phyloP scores from a whole-genome alignment of 192 early-diverging fungal species.

The Rhizophagus clarus region DNA sequence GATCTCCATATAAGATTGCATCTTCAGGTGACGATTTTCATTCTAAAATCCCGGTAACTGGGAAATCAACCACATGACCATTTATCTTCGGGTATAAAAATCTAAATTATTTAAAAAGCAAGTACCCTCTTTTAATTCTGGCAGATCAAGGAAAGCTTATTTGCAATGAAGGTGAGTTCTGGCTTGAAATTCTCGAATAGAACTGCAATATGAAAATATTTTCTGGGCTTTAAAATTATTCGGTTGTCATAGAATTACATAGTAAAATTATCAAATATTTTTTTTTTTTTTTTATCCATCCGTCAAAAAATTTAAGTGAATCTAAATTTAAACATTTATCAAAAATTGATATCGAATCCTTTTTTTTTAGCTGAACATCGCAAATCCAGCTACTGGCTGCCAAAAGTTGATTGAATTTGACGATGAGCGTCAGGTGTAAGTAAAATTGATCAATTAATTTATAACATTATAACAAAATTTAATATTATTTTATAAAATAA shows the following conservation, averaged over 20 bases:
- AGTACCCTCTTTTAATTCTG: not conserved
- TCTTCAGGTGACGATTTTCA: too few relatives aligned
- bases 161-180: not conserved
- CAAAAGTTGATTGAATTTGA: conserved; percentile 98
- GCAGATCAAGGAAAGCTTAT: not conserved
- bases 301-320: not conserved
- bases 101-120: not conserved
- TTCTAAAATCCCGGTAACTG: too few relatives aligned
- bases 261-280: not conserved
- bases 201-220: not conserved
- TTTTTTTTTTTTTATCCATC: not conserved
- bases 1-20: too few relatives aligned
- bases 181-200: not conserved
- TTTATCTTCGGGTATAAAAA: not conserved
- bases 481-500: conserved; percentile 20
- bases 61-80: too few relatives aligned
- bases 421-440: conserved; percentile 91
- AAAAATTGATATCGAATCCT: not conserved
- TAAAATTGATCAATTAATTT: not conserved
- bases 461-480: not conserved
- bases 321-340: not conserved
- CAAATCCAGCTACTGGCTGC: conserved; percentile 97
- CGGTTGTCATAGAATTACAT: not conserved
- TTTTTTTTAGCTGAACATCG: conserved; percentile 74
- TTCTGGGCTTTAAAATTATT: not conserved